phyloP scores from a whole-genome alignment of 2,329 filamentous ascomycete genomes.

The Ceratocystis diversiconidia region DNA sequence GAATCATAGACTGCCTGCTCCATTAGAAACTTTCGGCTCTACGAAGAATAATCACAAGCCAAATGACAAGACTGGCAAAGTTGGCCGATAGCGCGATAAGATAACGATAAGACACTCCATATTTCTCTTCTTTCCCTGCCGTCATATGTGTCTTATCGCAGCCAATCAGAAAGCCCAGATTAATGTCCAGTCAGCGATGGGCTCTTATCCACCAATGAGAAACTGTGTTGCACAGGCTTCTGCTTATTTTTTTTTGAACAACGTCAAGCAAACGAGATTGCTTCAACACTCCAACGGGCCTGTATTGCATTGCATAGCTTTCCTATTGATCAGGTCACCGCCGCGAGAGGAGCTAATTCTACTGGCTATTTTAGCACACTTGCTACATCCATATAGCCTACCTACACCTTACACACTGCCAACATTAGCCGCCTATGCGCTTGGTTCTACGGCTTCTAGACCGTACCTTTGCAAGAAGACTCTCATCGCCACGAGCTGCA shows the following conservation, averaged over 20 bases:
- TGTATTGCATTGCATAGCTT: no score
- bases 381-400: neutral
- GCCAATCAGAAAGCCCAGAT: conserved; percentile 12
- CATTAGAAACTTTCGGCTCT: neutral
- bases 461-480: neutral
- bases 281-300: no score
- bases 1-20: neutral
- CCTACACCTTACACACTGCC: neutral
- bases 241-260: neutral
- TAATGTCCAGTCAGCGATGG: neutral
- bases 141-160: neutral
- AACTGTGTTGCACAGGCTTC: neutral
- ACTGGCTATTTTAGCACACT: neutral
- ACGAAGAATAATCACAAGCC: neutral
- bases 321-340: no score
- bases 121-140: neutral
- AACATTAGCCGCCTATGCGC: conserved; percentile 11
- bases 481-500: neutral
- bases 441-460: neutral
- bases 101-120: neutral
- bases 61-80: neutral
- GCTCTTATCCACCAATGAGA: neutral
- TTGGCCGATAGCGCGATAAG: neutral
- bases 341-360: neutral
- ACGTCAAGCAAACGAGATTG: neutral